Base-by-base conservation (phyloP, 2,329 filamentous ascomycete genomes). In the Neocatenulostroma microsporum region DNA sequence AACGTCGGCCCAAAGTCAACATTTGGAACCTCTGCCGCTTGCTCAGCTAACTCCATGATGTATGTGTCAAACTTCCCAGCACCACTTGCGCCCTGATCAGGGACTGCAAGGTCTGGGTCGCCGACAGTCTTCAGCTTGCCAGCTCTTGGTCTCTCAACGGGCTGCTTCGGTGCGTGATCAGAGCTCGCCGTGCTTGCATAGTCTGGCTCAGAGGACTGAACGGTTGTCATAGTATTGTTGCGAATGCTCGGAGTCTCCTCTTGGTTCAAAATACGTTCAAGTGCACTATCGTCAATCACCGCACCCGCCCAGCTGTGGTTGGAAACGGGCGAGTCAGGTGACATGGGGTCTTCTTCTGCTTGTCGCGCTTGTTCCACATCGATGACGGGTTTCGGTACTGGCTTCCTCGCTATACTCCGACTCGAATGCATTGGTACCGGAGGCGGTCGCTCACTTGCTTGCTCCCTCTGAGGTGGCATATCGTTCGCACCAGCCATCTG, bases 1-100 rank as follows among this genome's bases (percentile, higher is more conserved):
- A 84, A 65, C 0, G 88, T 94, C 5, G 81, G 85, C 0, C 89
- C 89, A 62, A 95, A 95, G 58, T 95, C 80, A 44, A 94, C 75
- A 4, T 72, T 64, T 1, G 85, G 84, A 42, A 94, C 78, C 39
- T 76, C 70, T 17, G 74, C 68, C 11, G 66, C 64, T 24, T 55
- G 44, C 12, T 44, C 39, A 21, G 52, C 53, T 15, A 55, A 45
- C 24, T 62, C 54, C 27, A 61, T 55, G 30, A 60, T 50, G 35
- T 46, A 55, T 2, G 55, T 55, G 36, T 57, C 57, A 29, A 57
- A 37, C 19, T 47, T 48, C 14, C 55, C 46, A n/a, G 38, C 37
- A 25, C 50, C 45, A n/a, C 33, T 44, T 19, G 36, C 39, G 12
- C 47, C 45, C 68, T 67, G 31, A 63, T 64, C 42, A 67, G 51